Evolutionary conservation across 176 grass and related monocot genomes (phyloP).

Genomic region (Tillandsia fasciculata): DNA sequence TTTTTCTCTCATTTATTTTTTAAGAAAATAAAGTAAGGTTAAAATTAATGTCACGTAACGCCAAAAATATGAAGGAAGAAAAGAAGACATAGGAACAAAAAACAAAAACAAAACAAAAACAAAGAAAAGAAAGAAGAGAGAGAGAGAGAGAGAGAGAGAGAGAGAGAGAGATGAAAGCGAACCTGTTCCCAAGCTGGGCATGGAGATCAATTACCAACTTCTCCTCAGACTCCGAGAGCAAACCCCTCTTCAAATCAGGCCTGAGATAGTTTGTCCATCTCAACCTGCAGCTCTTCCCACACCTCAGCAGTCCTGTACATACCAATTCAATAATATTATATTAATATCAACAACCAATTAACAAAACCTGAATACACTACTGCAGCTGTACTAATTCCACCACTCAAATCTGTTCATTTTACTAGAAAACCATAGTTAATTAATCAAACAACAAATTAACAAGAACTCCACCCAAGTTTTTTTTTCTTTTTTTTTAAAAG

Average conservation of each 20-base stretch:
- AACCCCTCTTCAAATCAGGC: constrained; percentile 67
- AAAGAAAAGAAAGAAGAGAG: background rate
- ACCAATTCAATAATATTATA: background rate
- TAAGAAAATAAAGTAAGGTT: background rate
- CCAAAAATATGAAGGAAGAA: background rate
- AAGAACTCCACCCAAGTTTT: no score
- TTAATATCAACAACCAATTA: background rate
- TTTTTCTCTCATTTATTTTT: background rate
- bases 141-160: background rate
- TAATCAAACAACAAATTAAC: no score
- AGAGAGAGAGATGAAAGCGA: background rate
- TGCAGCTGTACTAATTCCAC: no score
- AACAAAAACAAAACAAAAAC: constrained; percentile 3
- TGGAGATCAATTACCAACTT: constrained; percentile 74
- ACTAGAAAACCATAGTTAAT: no score
- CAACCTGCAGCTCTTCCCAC: constrained; percentile 85
- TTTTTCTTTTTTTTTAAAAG: no score
- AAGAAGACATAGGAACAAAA: background rate
- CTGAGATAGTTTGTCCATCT: constrained; percentile 90
- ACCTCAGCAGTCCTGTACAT: constrained; percentile 54
- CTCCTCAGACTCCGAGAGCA: constrained; percentile 61
- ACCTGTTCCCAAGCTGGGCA: constrained; percentile 77
- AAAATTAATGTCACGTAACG: no score
- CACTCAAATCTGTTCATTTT: no score
- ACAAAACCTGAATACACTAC: no score